Conservation (phyloP, 1,139 yeast species). For the Blastobotrys illinoisensis region DNA sequence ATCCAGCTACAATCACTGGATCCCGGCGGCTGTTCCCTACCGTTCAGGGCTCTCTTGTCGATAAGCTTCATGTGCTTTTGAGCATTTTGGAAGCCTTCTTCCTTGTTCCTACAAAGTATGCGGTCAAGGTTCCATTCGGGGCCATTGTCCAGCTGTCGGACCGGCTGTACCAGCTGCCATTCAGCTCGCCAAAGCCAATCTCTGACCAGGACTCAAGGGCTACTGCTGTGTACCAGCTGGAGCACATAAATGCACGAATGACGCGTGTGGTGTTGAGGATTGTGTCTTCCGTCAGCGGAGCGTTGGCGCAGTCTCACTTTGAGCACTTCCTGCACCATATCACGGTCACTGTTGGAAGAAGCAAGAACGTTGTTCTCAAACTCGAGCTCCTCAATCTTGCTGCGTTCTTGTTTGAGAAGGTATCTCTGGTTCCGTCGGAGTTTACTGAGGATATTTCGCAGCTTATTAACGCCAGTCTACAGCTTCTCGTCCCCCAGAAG, state of each 20-base stretch:
- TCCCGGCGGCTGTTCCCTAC: background rate
- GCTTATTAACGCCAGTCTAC: slow-evolving; percentile 22
- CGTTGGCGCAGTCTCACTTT: slow-evolving; percentile 21
- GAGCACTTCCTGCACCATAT: slow-evolving; percentile 25
- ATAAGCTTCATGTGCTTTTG: slow-evolving; percentile 21
- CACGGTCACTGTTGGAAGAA: slow-evolving; percentile 11
- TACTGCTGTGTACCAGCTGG: slow-evolving; percentile 18
- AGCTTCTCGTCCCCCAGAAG: slow-evolving; percentile 14
- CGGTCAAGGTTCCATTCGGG: slow-evolving; percentile 30
- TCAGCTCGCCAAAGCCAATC: slow-evolving; percentile 15
- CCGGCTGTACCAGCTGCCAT: slow-evolving; percentile 22
- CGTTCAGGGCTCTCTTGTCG: slow-evolving; percentile 1
- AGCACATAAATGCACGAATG: slow-evolving; percentile 19
- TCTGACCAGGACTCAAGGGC: slow-evolving; percentile 18
- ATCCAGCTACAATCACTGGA: background rate
- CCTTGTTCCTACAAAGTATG: slow-evolving; percentile 22
- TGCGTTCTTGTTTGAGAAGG: slow-evolving; percentile 12
- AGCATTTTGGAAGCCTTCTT: slow-evolving; percentile 23
- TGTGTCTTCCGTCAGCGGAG: slow-evolving; percentile 18
- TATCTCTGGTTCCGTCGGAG: slow-evolving; percentile 17
- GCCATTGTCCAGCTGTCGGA: slow-evolving; percentile 23
- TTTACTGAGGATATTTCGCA: slow-evolving; percentile 13
- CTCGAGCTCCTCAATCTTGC: slow-evolving; percentile 16
- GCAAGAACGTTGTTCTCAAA: slow-evolving; percentile 8
- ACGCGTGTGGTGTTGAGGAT: slow-evolving; percentile 15